Base-by-base conservation (phyloP, 148 eudicot genomes). In the Rhododendron ovatum region DNA sequence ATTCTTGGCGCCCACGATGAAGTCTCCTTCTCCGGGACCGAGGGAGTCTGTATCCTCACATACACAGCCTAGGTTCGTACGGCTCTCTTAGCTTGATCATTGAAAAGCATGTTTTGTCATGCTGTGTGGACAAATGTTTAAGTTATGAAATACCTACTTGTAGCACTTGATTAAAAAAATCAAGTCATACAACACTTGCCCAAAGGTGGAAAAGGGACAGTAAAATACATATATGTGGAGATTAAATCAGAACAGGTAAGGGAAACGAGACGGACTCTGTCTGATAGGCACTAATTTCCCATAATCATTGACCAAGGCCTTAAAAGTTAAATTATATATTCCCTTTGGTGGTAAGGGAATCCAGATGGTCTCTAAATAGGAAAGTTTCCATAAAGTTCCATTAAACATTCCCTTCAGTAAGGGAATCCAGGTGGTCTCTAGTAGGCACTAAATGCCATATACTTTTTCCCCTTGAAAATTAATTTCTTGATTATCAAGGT, bases 1-100 rank as follows among this genome's bases (percentile, higher is more conserved):
- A 84, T 83, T 83, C 69, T 77, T 87, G 84, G 85, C 86, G 87
- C 92, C 90, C 89, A 93, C 93, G 95, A 88, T 90, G 69, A 90
- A 91, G 74, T 87, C 88, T 88, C 85, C 90, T 71, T 89, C 87
- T 71, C 82, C 84, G 87, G 91, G 77, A 82, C 79, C 87, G 85
- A 89, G 89, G 86, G 91, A 89, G 82, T 85, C 69, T 50, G 76
- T 76, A 28, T 85, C 86, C 77, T 81, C 92, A 37, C 78, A 91
- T 53, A 45, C 91, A 50, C 76, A 78, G 67, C 85, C 84, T 82
- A 93, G 93, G 94, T 94, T 85, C 80, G 86, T 88, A 51, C 71
- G 63, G 67, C 24, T 90, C 39, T 41, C 81, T 87, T 69, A 53
- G 33, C 63, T 81, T 71, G 55, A 28, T 79, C 57, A 81, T 13